These are phyloP conservation scores for Volvox africanus DNA, from an alignment of 139 green algal species.

Conservation along the genomic window DNA sequence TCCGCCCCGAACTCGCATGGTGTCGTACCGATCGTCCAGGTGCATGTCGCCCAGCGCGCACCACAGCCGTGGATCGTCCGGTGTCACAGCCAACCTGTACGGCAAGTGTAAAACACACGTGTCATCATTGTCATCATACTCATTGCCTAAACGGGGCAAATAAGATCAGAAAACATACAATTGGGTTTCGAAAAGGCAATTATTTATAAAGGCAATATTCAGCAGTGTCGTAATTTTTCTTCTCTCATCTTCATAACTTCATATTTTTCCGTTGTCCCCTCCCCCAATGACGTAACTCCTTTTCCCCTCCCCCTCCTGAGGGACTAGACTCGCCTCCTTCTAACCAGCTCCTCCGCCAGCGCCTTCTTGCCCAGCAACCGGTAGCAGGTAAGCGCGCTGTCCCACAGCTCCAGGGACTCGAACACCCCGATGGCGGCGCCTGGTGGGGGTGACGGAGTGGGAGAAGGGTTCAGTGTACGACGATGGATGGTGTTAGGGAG, in stretches of 20 bases:
- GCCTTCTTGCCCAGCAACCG: slow-evolving; percentile 72
- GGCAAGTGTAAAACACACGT: not conserved
- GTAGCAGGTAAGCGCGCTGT: slow-evolving; percentile 91
- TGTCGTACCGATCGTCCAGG: slow-evolving; percentile 65
- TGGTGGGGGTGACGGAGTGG: slow-evolving; percentile 32
- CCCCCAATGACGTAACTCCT: too few relatives aligned
- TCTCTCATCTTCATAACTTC: too few relatives aligned
- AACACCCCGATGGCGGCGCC: slow-evolving; percentile 81
- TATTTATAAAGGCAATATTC: too few relatives aligned
- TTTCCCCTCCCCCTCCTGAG: too few relatives aligned
- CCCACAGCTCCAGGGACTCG: slow-evolving; percentile 92
- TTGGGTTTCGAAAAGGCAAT: too few relatives aligned
- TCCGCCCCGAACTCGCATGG: too few relatives aligned
- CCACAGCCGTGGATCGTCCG: slow-evolving; percentile 87
- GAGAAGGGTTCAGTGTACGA: too few relatives aligned
- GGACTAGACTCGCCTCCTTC: slow-evolving; percentile 57
- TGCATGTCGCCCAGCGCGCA: slow-evolving; percentile 93
- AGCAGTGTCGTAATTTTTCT: too few relatives aligned
- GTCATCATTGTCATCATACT: too few relatives aligned
- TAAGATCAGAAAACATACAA: too few relatives aligned
- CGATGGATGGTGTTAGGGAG: too few relatives aligned
- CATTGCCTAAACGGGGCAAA: too few relatives aligned
- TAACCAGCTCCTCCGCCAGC: slow-evolving; percentile 79
- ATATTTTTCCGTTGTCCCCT: not conserved
- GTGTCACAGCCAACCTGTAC: slow-evolving; percentile 63